These are phyloP conservation scores for Syzygium aromaticum DNA, from an alignment of 345 rosid genomes.

Conservation along the genomic window DNA sequence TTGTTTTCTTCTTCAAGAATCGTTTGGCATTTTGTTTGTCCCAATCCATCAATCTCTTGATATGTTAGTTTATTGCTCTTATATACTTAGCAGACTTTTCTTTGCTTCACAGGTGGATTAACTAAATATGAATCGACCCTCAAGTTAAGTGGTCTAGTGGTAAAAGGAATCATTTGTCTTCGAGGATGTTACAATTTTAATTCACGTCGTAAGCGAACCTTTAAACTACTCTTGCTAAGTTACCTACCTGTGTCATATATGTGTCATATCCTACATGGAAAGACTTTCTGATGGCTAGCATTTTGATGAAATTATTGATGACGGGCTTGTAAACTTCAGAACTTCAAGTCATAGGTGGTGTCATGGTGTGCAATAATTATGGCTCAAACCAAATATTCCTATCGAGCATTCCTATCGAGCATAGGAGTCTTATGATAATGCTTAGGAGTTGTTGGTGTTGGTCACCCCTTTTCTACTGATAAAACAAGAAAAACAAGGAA, in stretches of 20 bases:
- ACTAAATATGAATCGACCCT: background rate
- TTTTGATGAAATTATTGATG: background rate
- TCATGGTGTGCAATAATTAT: background rate
- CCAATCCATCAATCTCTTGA: background rate
- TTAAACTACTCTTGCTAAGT: background rate
- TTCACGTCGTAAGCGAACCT: background rate
- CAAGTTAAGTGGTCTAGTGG: background rate
- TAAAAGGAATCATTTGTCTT: background rate
- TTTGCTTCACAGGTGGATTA: background rate
- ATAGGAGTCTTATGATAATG: background rate
- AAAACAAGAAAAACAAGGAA: background rate
- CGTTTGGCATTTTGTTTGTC: background rate
- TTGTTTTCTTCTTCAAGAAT: background rate
- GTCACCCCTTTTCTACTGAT: background rate
- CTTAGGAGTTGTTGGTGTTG: rapidly evolving
- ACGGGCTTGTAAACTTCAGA: rapidly evolving
- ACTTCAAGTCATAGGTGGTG: background rate
- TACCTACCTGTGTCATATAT: background rate
- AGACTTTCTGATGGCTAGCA: background rate
- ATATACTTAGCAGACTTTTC: background rate
- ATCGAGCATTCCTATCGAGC: rapidly evolving
- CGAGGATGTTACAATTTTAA: background rate
- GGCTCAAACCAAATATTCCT: background rate
- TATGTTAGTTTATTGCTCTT: background rate
- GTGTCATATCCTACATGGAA: background rate